Conservation (phyloP, 306 rosid genomes). For the Abrus pulchellus region DNA sequence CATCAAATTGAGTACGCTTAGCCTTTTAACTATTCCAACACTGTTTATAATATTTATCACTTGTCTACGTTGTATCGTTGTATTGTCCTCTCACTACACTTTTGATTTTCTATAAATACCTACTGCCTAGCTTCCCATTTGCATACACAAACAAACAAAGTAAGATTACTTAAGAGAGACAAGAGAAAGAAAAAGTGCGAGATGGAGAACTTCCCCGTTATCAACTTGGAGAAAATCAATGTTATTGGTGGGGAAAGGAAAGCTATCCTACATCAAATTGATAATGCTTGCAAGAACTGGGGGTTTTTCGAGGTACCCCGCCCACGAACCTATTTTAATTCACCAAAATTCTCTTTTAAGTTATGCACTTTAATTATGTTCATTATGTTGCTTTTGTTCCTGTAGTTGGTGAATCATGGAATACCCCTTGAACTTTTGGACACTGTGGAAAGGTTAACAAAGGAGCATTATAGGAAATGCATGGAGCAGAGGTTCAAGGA, state of each 20-base stretch:
- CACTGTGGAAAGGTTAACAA: conserved; percentile 69
- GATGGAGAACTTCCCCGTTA: conserved; percentile 74
- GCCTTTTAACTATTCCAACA: neutral
- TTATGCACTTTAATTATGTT: neutral
- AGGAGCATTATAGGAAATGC: conserved; percentile 69
- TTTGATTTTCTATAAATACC: conserved; percentile 43
- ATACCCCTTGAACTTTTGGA: conserved; percentile 64
- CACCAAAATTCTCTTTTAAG: neutral
- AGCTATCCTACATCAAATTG: conserved; percentile 56
- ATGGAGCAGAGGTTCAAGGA: conserved; percentile 82
- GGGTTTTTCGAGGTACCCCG: conserved; percentile 73
- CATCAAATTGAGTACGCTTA: neutral
- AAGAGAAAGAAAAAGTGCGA: neutral
- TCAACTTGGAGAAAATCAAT: conserved; percentile 67
- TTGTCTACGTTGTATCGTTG: too few species aligned
- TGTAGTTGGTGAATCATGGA: conserved; percentile 72
- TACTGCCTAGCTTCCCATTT: neutral
- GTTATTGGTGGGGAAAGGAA: conserved; percentile 54
- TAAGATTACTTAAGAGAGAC: neutral
- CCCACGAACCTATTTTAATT: neutral
- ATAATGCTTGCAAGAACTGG: conserved; percentile 56
- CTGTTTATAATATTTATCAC: neutral
- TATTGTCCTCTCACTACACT: neutral
- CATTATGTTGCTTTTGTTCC: neutral
- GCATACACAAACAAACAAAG: neutral